These are phyloP conservation scores for Ogataea nonfermentans DNA, from an alignment of 805 yeast species.

Conservation along the genomic window DNA sequence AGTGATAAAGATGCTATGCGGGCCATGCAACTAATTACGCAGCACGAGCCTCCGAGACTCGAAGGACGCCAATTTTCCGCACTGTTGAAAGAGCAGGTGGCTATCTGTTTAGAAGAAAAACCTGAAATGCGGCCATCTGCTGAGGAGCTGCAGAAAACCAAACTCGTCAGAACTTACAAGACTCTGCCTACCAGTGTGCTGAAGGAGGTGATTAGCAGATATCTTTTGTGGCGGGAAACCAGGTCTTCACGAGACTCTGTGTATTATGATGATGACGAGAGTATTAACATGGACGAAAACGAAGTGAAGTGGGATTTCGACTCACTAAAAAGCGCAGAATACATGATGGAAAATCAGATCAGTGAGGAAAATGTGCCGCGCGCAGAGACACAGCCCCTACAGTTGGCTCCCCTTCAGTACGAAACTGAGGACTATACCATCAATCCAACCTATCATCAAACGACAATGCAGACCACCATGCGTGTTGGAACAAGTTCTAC, in stretches of 20 bases:
- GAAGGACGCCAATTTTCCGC: conserved; percentile 86
- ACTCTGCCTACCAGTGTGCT: conserved; percentile 57
- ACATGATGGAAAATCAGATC: conserved; percentile 69
- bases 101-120: conserved; percentile 89
- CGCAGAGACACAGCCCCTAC: conserved; percentile 3
- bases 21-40: conserved; percentile 92
- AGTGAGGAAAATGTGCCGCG: conserved; percentile 31
- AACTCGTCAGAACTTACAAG: conserved; percentile 64
- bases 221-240: conserved; percentile 73
- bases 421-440: conserved; percentile 19
- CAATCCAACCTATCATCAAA: conserved; percentile 17
- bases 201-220: conserved; percentile 72
- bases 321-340: conserved; percentile 70
- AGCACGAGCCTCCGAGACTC: conserved; percentile 89
- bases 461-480: conserved; percentile 23
- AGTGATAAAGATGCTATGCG: conserved; percentile 92
- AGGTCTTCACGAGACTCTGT: conserved; percentile 54
- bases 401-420: conserved; percentile 2
- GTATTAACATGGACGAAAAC: conserved; percentile 27
- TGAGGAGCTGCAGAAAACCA: conserved; percentile 74
- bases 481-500: conserved; percentile 16
- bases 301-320: conserved; percentile 89
- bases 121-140: conserved; percentile 87
- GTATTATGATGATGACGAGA: conserved; percentile 41
- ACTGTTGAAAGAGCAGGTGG: conserved; percentile 79